These are phyloP conservation scores for Linderina pennispora DNA, from an alignment of 192 early-diverging fungal genomes.

Conservation along the genomic window DNA sequence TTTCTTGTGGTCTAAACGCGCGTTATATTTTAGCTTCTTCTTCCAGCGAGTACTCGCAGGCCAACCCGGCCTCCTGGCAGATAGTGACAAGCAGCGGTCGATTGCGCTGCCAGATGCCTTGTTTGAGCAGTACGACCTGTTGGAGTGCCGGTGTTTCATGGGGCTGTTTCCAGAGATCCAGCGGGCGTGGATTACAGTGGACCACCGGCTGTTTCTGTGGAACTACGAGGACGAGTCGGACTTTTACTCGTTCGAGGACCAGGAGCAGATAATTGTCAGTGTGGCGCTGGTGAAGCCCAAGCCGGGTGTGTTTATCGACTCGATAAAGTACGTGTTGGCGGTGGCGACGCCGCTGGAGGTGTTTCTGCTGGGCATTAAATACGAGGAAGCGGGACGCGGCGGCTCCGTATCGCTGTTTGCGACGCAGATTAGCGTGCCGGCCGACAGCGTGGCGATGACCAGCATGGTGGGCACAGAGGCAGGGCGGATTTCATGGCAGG, in stretches of 20 bases:
- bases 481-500: slow-evolving; percentile 92
- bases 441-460: slow-evolving; percentile 77
- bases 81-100: slow-evolving; percentile 55
- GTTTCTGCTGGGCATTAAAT: slow-evolving; percentile 69
- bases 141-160: slow-evolving; percentile 77
- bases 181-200: slow-evolving; percentile 89
- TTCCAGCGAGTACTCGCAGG: slow-evolving; percentile 48
- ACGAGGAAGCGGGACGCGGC: slow-evolving; percentile 12
- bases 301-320: slow-evolving; percentile 72
- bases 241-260: slow-evolving; percentile 74
- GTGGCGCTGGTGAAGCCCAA: slow-evolving; percentile 76
- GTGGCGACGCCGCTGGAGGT: slow-evolving; percentile 85
- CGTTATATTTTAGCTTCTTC: slow-evolving; percentile 53
- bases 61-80: slow-evolving; percentile 46
- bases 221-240: slow-evolving; percentile 76
- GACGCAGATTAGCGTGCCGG: slow-evolving; percentile 71
- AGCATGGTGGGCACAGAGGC: slow-evolving; percentile 69
- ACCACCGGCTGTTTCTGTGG: slow-evolving; percentile 85
- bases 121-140: slow-evolving; percentile 68
- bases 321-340: slow-evolving; percentile 77
- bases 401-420: slow-evolving; percentile 66
- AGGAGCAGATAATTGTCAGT: slow-evolving; percentile 83
- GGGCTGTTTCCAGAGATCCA: slow-evolving; percentile 88
- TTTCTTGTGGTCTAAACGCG: too few relatives aligned
- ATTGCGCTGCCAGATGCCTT: slow-evolving; percentile 69